A percentile compares a stretch with the other conserved stretches of the same genome.
Evolutionary conservation across 306 rosid genomes (phyloP).

Genomic region (Castanea mollissima): DNA sequence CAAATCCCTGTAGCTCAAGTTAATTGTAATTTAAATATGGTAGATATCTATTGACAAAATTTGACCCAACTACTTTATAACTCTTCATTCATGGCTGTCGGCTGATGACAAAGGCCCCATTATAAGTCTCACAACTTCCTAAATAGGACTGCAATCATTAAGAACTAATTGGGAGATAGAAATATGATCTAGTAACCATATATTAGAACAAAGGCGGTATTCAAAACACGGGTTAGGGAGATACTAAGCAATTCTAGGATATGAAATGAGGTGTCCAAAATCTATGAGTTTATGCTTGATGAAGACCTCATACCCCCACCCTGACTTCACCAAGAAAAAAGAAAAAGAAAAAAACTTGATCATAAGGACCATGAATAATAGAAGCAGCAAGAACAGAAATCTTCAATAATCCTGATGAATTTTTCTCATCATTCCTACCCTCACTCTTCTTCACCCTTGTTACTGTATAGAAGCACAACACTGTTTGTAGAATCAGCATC

Average conservation of each 20-base stretch:
- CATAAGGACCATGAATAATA: too few relatives aligned
- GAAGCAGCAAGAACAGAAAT: too few relatives aligned
- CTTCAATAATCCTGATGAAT: not conserved
- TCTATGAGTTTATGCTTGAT: not conserved
- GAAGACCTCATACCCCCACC: not conserved
- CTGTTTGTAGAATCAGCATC: constrained; percentile 43
- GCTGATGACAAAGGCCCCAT: not conserved
- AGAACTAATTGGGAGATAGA: not conserved
- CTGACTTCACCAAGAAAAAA: too few relatives aligned
- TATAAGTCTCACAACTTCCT: not conserved
- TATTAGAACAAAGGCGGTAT: not conserved
- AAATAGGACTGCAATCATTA: not conserved
- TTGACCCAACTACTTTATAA: not conserved
- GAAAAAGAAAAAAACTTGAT: too few relatives aligned
- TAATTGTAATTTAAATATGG: not conserved
- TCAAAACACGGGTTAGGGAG: not conserved
- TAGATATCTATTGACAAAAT: not conserved
- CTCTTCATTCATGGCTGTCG: not conserved
- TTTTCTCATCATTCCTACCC: constrained; percentile 28
- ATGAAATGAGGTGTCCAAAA: not conserved
- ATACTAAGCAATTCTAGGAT: not conserved
- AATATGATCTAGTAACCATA: not conserved
- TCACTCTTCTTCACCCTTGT: constrained; percentile 39
- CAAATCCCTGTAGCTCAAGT: too few relatives aligned
- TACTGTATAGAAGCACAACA: constrained; percentile 35